Percentiles rank a stretch among this genome's conserved stretches.
Evolutionary conservation across 2,329 filamentous ascomycete species (phyloP).

Genomic region (Epichloe hybrida): DNA sequence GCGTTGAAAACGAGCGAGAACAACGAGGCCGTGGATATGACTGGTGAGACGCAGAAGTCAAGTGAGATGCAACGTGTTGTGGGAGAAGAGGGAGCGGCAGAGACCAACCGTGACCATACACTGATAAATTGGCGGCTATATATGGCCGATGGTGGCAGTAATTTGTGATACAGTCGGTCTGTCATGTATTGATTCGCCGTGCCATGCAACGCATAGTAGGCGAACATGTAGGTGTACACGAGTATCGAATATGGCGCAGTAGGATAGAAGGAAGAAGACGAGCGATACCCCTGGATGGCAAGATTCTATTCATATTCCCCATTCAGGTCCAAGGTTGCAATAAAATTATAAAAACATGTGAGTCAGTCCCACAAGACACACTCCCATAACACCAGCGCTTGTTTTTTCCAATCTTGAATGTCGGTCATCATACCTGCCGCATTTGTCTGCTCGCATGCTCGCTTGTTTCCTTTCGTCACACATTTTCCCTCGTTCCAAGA

Average conservation of each 20-base stretch:
- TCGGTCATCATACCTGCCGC: not conserved
- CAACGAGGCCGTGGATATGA: not conserved
- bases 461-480: slow-evolving; percentile 8
- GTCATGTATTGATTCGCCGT: too few species aligned
- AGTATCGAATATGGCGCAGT: too few species aligned
- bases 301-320: not conserved
- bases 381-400: slow-evolving; percentile 7
- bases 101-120: too few species aligned
- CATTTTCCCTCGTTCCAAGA: slow-evolving; percentile 31
- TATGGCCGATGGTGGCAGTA: not conserved
- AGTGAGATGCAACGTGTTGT: not conserved
- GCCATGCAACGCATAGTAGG: too few species aligned
- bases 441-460: not conserved
- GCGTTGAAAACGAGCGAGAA: too few species aligned
- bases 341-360: not conserved
- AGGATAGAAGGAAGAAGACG: too few species aligned
- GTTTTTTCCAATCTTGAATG: not conserved
- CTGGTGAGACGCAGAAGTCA: not conserved
- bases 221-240: too few species aligned
- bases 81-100: not conserved
- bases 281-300: too few species aligned
- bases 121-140: not conserved
- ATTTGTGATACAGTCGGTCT: too few species aligned
- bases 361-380: not conserved
- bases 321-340: not conserved